These are phyloP conservation scores for Podochytrium sp. DNA, from an alignment of 192 early-diverging fungal genomes.

Conservation along the genomic window DNA sequence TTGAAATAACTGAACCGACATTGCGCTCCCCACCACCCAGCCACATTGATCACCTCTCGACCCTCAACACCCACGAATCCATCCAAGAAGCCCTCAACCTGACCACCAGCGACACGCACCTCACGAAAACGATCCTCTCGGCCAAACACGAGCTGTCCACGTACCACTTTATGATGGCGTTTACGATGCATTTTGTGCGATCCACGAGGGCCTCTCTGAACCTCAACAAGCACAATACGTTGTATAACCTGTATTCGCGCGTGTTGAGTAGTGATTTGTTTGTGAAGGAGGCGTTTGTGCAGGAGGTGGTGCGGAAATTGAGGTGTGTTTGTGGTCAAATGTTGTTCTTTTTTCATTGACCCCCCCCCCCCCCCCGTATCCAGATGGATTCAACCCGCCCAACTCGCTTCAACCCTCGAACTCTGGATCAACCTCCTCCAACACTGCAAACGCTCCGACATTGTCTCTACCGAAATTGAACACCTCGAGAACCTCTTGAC, in stretches of 20 bases:
- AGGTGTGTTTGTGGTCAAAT: slow-evolving; percentile 23
- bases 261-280: not conserved
- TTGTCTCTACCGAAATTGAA: not conserved
- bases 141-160: not conserved
- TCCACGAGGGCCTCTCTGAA: not conserved
- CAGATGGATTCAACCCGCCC: not conserved
- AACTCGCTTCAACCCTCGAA: not conserved
- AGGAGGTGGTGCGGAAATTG: slow-evolving; percentile 7
- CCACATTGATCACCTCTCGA: too few relatives aligned
- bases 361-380: not conserved
- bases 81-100: not conserved
- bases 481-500: not conserved
- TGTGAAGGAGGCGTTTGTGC: slow-evolving; percentile 4
- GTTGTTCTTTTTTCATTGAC: not conserved
- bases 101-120: not conserved
- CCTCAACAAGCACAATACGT: not conserved
- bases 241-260: slow-evolving; percentile 12
- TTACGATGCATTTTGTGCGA: not conserved
- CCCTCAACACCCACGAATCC: too few relatives aligned
- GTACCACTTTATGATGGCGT: not conserved
- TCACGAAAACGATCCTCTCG: not conserved
- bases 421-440: not conserved
- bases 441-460: not conserved
- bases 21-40: too few relatives aligned
- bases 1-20: too few relatives aligned